These are phyloP conservation scores for Canariomyces notabilis DNA, from an alignment of 2,329 filamentous ascomycete species.

Conservation along the genomic window DNA sequence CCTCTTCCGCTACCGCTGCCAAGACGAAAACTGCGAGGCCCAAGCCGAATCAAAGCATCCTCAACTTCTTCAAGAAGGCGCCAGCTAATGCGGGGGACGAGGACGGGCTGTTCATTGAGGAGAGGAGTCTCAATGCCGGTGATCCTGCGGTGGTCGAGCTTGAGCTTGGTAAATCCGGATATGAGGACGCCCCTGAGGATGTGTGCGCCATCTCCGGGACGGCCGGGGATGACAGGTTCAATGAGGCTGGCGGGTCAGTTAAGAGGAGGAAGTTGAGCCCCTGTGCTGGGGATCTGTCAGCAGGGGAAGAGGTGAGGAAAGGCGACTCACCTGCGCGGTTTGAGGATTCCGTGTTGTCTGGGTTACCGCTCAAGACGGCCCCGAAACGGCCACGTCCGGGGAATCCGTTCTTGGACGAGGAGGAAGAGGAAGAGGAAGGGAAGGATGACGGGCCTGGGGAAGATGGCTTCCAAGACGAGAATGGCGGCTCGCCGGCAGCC, in stretches of 20 bases:
- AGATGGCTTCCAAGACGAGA: background rate
- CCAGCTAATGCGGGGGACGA: conserved; percentile 42
- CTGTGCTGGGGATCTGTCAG: background rate
- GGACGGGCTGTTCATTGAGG: conserved; percentile 50
- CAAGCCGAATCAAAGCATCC: conserved; percentile 59
- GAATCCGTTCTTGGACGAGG: conserved; percentile 64
- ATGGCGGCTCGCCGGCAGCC: background rate
- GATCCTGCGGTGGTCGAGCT: conserved; percentile 6
- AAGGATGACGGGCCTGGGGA: conserved; percentile 1
- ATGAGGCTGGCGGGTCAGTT: conserved; percentile 34
- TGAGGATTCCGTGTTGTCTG: no score
- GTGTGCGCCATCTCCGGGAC: conserved; percentile 16
- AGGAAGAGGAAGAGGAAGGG: conserved; percentile 32
- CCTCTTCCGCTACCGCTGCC: background rate
- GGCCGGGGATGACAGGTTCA: conserved; percentile 29
- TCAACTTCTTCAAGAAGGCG: conserved; percentile 71
- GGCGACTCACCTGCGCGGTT: no score
- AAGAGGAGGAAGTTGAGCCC: conserved; percentile 40
- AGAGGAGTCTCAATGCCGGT: conserved; percentile 3
- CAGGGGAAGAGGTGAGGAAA: no score
- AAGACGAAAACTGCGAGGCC: conserved; percentile 23
- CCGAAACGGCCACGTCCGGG: conserved; percentile 32
- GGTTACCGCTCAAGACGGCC: no score
- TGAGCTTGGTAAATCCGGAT: no score
- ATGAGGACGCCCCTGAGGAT: no score